Evolutionary conservation across 2,329 filamentous ascomycete species (phyloP).

Genomic region (Aspergillus awamori): DNA sequence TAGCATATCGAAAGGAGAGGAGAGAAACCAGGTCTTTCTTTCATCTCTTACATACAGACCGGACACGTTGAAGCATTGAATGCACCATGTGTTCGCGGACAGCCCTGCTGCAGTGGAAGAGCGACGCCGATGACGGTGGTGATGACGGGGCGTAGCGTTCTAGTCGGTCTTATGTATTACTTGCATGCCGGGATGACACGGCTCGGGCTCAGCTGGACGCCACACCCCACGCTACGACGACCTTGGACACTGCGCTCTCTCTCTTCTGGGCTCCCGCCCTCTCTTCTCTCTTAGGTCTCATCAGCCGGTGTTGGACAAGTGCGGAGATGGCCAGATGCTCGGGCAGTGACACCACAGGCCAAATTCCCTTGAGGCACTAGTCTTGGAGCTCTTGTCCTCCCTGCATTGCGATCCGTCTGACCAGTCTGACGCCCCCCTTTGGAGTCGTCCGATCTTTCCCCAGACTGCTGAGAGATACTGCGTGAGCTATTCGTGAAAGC

Average conservation of each 20-base stretch:
- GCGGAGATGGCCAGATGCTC: constrained; percentile 17
- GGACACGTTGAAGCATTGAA: neutral
- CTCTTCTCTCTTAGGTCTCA: constrained; percentile 7
- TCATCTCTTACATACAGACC: neutral
- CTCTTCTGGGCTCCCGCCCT: too few species aligned
- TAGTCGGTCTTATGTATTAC: constrained; percentile 21
- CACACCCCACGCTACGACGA: constrained; percentile 25
- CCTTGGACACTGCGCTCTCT: constrained; percentile 1
- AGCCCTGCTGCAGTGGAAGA: neutral
- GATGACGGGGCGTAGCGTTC: constrained; percentile 13
- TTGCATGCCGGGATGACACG: constrained; percentile 26
- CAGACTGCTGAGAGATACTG: neutral
- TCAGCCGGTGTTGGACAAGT: constrained; percentile 12
- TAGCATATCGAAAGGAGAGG: neutral
- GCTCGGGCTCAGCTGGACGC: constrained; percentile 28
- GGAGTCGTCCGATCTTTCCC: neutral
- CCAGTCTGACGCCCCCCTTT: neutral
- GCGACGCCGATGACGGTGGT: constrained; percentile 11
- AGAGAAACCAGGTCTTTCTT: neutral
- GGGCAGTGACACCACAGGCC: constrained; percentile 23
- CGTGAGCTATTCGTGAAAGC: neutral
- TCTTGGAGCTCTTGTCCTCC: constrained; percentile 8
- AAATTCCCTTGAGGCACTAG: constrained; percentile 14
- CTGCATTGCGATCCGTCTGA: constrained; percentile 17
- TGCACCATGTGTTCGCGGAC: neutral